Evolutionary conservation across 2,329 filamentous ascomycete genomes (phyloP).

Genomic region (Pseudocercospora cruenta): DNA sequence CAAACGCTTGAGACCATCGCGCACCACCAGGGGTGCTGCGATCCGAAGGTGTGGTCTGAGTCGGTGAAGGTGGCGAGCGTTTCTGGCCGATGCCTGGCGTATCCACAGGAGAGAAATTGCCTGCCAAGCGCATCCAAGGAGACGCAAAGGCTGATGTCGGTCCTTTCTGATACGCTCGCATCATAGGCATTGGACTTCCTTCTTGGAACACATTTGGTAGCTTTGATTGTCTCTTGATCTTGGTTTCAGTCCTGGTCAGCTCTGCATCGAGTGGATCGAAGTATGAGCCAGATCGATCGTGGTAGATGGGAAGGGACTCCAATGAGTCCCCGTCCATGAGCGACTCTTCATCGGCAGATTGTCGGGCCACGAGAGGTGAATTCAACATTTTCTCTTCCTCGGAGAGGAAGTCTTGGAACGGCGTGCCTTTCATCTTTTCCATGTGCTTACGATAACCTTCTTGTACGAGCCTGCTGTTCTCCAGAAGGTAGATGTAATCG

Average conservation of each 20-base stretch:
- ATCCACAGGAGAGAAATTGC: conserved; percentile 14
- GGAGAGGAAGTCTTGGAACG: conserved; percentile 39
- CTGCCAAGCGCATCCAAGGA: conserved; percentile 28
- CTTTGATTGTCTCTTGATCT: conserved; percentile 30
- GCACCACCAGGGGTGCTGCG: conserved; percentile 1
- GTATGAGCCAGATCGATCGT: conserved; percentile 9
- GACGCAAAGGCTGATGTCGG: conserved; percentile 28
- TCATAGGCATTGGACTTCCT: conserved; percentile 31
- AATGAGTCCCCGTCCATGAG: conserved; percentile 10
- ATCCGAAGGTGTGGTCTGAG: neutral
- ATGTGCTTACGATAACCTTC: conserved; percentile 67
- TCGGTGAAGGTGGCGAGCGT: neutral
- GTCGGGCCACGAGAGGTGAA: conserved; percentile 13
- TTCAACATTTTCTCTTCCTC: conserved; percentile 26
- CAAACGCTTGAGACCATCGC: conserved; percentile 23
- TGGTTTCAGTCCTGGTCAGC: conserved; percentile 34
- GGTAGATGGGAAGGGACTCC: conserved; percentile 7
- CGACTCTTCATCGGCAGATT: conserved; percentile 22
- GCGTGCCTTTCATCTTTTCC: conserved; percentile 39
- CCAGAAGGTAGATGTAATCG: conserved; percentile 81
- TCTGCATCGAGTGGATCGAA: conserved; percentile 35
- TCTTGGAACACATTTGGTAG: conserved; percentile 34
- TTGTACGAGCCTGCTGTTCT: conserved; percentile 68
- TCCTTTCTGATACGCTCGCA: conserved; percentile 26
- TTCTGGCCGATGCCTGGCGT: conserved; percentile 11